Conservation (phyloP, 768 basidiomycete species). For the Cytidiella melzeri region DNA sequence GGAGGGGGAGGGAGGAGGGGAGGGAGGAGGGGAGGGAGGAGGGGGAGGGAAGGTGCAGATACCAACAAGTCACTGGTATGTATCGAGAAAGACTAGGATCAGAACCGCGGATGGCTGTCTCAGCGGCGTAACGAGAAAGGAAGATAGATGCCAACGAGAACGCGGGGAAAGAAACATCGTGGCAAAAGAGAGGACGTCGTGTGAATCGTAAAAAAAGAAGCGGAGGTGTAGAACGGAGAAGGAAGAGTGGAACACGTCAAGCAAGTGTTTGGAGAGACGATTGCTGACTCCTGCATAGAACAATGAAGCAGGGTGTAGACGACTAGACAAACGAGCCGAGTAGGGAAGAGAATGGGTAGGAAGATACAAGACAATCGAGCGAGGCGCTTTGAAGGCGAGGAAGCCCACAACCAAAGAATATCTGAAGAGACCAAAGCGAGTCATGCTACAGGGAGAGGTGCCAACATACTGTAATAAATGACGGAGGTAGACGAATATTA, state of each 20-base stretch:
- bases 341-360: conserved; percentile 4
- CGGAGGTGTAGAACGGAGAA: not conserved
- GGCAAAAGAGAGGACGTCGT: too few species aligned
- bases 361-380: not conserved
- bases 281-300: not conserved
- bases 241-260: not conserved
- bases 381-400: not conserved
- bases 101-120: too few species aligned
- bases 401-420: not conserved
- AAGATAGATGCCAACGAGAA: too few species aligned
- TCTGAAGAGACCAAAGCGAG: conserved; percentile 2
- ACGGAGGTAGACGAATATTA: not conserved
- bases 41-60: not conserved
- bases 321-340: conserved; percentile 11
- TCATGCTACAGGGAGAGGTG: conserved; percentile 4
- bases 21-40: not conserved
- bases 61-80: not conserved
- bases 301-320: conserved; percentile 11
- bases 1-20: not conserved
- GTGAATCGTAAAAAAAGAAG: too few species aligned
- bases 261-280: not conserved
- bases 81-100: too few species aligned
- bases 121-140: too few species aligned
- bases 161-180: too few species aligned
- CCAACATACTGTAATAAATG: not conserved